These are phyloP conservation scores for Orbilia ellipsospora DNA, from an alignment of 2,329 filamentous ascomycete species.

Conservation along the genomic window DNA sequence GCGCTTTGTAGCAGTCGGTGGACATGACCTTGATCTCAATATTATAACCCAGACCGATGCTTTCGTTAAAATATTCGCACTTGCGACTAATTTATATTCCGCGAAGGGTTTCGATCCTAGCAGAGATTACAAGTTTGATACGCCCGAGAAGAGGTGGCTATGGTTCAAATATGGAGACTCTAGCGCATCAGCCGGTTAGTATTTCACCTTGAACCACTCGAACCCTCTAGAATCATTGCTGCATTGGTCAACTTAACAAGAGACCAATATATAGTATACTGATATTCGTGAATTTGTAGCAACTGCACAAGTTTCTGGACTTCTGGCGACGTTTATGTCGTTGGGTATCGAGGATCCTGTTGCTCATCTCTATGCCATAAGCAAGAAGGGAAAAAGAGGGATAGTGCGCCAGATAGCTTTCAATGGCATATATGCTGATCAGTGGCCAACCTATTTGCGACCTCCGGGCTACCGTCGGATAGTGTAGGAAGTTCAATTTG, in stretches of 20 bases:
- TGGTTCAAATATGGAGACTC: too few relatives aligned
- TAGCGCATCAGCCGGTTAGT: too few relatives aligned
- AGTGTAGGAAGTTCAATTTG: too few relatives aligned
- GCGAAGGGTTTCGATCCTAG: not conserved
- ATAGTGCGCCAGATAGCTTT: not conserved
- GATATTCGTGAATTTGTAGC: not conserved
- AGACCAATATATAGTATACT: too few relatives aligned
- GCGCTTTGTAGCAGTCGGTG: constrained; percentile 9
- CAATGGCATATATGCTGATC: constrained; percentile 29
- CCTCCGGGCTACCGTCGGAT: not conserved
- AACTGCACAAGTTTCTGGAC: constrained; percentile 13
- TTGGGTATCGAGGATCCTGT: constrained; percentile 3
- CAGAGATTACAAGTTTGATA: too few relatives aligned
- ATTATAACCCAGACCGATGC: not conserved
- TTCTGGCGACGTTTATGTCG: constrained; percentile 22
- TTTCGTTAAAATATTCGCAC: constrained; percentile 4
- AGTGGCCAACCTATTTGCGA: constrained; percentile 4
- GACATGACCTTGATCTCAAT: not conserved
- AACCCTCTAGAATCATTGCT: too few relatives aligned
- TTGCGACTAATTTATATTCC: not conserved
- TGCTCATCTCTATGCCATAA: not conserved
- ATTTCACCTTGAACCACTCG: too few relatives aligned
- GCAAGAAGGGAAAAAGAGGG: not conserved
- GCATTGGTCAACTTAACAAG: too few relatives aligned
- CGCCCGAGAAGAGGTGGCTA: too few relatives aligned